Evolutionary conservation across 116 monocot genomes (phyloP), one percentile per base, ranked within the genome.

Genomic region (Posidonia oceanica): DNA sequence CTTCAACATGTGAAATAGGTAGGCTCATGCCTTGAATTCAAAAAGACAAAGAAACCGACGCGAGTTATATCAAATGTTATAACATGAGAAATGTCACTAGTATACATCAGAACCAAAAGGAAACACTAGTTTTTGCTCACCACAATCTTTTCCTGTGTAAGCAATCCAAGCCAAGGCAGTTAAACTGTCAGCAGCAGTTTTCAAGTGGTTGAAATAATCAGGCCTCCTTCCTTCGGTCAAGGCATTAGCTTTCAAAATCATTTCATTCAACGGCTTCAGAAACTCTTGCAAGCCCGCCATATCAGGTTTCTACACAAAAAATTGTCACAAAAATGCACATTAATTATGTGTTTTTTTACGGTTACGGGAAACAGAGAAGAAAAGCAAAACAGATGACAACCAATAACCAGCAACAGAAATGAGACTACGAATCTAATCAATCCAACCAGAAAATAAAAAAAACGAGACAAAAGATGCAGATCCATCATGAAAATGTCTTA

Each of bases 1-100:
- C 97, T 76, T 97, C 97, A 21, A 97, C 97, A 71, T 97, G 97
- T 40, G 97, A 78, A 66, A 70, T 92, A 66, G 97, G 97, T 72
- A 98, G 82, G 72, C 87, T 92, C 87, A 90, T 89, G 22, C 97
- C 97, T 98, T 76, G 36, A 16, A 70, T 40, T 7, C 5, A 48
- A 53, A 74, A 74, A n/a, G 61, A 57, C 11, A 72, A 22, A 56
- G 12, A 17, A 20, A 66, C 36, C 4, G 21, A 40, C 37, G 1
- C 29, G 29, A 39, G 18, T 57, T 41, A 37, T 36, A 62, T 1
- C 62, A 62, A 36, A 36, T 62, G 62, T 37, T 36, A 36, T 13
- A 29, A 62, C 16, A 64, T 1, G 29, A 29, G 29, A 29, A 29
- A 29, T 29, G 29, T 29, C 29, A 29, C 29, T 29, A 29, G 29